Evolutionary conservation across 768 basidiomycete genomes (phyloP).

Genomic region (Tylopilus intermedius): DNA sequence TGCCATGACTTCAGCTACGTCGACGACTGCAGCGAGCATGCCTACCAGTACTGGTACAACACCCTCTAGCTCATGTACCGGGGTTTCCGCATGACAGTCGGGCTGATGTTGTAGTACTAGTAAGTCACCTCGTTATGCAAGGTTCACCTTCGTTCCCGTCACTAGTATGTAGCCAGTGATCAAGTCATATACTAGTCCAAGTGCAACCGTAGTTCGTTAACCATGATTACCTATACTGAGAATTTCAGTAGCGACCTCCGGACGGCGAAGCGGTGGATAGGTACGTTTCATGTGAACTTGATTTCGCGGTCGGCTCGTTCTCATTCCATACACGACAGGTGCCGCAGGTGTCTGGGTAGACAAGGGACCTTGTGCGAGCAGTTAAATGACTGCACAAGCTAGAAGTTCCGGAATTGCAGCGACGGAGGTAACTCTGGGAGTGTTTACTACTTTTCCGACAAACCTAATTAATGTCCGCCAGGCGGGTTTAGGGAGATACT

Average conservation of each 20-base stretch:
- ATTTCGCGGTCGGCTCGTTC: neutral
- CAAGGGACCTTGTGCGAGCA: constrained; percentile 10
- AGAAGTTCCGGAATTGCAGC: neutral
- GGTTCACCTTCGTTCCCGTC: neutral
- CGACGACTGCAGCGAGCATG: constrained; percentile 7
- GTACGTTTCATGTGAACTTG: constrained; percentile 13
- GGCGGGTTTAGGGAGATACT: no score
- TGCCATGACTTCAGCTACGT: constrained; percentile 6
- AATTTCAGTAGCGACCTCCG: constrained; percentile 42
- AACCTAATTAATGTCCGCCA: neutral
- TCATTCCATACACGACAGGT: constrained; percentile 1
- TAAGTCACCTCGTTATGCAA: constrained; percentile 19
- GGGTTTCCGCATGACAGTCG: constrained; percentile 41
- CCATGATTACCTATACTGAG: neutral
- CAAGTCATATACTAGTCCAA: constrained; percentile 35
- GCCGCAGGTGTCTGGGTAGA: constrained; percentile 15
- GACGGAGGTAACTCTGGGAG: constrained; percentile 2
- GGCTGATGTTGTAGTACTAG: constrained; percentile 35
- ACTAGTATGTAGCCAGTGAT: constrained; percentile 43
- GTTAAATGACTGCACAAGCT: constrained; percentile 4
- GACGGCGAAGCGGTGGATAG: constrained; percentile 48
- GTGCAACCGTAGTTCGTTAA: constrained; percentile 23
- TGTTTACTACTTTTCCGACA: neutral
- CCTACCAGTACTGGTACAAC: constrained; percentile 5
- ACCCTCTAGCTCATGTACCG: constrained; percentile 33